Conservation (phyloP, 768 basidiomycete species). For the Amanita thiersii region DNA sequence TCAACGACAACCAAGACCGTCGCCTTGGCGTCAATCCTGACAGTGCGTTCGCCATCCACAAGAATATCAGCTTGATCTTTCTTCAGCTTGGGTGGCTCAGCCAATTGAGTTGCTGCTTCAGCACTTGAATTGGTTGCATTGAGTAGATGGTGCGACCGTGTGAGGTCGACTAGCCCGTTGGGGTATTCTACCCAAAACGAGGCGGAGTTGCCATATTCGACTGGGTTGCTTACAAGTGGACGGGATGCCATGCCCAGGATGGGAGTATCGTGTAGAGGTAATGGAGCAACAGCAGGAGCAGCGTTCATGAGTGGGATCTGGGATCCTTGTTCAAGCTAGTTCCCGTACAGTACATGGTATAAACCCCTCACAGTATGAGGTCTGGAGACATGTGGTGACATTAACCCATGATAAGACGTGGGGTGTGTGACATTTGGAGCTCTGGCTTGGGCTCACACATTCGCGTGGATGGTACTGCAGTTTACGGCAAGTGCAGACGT, state of each 20-base stretch:
- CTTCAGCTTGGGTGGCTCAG: constrained; percentile 21
- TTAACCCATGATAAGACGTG: too few species aligned
- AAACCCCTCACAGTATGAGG: too few species aligned
- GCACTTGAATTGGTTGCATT: constrained; percentile 9
- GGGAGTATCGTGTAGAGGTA: constrained; percentile 20
- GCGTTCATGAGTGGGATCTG: constrained; percentile 10
- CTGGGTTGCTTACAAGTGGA: constrained; percentile 34
- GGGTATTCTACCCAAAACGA: constrained; percentile 69
- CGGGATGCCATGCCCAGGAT: constrained; percentile 38
- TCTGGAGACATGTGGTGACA: too few species aligned
- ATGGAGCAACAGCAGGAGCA: constrained; percentile 21
- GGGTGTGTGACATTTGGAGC: too few species aligned
- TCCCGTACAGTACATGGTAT: too few species aligned
- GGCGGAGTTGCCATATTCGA: constrained; percentile 45
- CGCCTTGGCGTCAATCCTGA: constrained; percentile 40
- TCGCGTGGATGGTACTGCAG: too few species aligned
- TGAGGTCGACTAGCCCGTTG: constrained; percentile 52
- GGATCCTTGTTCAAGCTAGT: not conserved
- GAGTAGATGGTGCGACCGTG: constrained; percentile 36
- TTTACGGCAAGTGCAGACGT: too few species aligned
- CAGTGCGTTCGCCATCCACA: constrained; percentile 40
- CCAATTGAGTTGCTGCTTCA: constrained; percentile 10
- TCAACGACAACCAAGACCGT: constrained; percentile 59
- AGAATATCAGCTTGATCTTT: constrained; percentile 42
- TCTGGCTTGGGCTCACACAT: too few species aligned